Conservation (phyloP, 805 yeast species). For the Saturnispora zaruensis region DNA sequence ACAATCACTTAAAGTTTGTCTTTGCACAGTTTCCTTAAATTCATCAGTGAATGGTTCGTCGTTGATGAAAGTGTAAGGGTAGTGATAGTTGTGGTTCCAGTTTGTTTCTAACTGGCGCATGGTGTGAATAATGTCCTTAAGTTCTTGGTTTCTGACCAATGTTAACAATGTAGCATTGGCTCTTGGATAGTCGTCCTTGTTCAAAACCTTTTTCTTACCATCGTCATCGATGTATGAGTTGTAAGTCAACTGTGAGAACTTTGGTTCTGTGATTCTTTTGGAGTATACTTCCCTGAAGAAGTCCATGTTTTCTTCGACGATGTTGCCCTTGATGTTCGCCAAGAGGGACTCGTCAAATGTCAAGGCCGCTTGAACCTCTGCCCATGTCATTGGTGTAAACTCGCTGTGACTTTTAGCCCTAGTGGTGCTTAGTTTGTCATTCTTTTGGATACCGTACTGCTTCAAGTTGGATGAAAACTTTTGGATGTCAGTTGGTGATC, state of each 20-base stretch:
- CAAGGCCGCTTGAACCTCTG: slow-evolving; percentile 21
- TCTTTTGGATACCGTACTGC: slow-evolving; percentile 23
- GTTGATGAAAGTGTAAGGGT: slow-evolving; percentile 91
- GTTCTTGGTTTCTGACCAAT: slow-evolving; percentile 68
- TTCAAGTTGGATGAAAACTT: slow-evolving; percentile 19
- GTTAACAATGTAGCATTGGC: slow-evolving; percentile 75
- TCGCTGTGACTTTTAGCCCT: slow-evolving; percentile 14
- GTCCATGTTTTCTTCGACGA: slow-evolving; percentile 29
- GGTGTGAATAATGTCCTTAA: slow-evolving; percentile 42
- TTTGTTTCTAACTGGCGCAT: slow-evolving; percentile 54
- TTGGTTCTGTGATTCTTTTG: slow-evolving; percentile 28
- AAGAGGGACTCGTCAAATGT: slow-evolving; percentile 18
- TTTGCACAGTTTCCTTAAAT: slow-evolving; percentile 46
- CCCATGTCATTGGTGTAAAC: slow-evolving; percentile 21
- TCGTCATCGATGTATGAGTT: slow-evolving; percentile 23
- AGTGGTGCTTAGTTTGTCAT: slow-evolving; percentile 24
- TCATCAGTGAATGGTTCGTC: slow-evolving; percentile 75
- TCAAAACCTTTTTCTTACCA: slow-evolving; percentile 22
- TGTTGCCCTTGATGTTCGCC: slow-evolving; percentile 22
- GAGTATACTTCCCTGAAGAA: slow-evolving; percentile 28
- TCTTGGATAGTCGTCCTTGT: slow-evolving; percentile 27
- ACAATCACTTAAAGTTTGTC: slow-evolving; percentile 39
- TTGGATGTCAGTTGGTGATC: slow-evolving; percentile 12
- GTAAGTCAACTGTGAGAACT: slow-evolving; percentile 26
- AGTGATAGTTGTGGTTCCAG: slow-evolving; percentile 71